Evolutionary conservation across 2,329 filamentous ascomycete species (phyloP).

Genomic region (Talaromyces sp.): DNA sequence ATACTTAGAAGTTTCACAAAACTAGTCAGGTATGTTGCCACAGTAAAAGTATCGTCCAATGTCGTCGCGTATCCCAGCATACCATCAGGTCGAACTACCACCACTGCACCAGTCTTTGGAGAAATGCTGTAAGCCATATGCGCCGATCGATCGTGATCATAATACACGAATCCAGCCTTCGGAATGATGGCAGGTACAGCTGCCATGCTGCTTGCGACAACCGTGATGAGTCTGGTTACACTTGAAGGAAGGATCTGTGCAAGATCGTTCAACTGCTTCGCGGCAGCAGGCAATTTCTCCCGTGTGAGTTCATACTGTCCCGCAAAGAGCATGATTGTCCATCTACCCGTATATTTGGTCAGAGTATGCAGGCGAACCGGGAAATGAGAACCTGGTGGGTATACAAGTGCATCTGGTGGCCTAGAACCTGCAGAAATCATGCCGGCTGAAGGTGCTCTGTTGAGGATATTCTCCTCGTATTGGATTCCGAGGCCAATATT

Average conservation of each 20-base stretch:
- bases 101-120: background rate
- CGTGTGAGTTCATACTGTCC: background rate
- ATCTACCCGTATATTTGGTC: background rate
- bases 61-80: background rate
- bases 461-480: background rate
- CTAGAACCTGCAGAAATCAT: background rate
- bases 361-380: background rate
- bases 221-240: background rate
- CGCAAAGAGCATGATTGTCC: background rate
- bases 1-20: background rate
- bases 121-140: background rate
- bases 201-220: background rate
- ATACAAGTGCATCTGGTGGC: background rate
- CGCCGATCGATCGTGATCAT: background rate
- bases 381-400: background rate
- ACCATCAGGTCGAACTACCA: background rate
- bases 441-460: background rate
- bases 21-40: background rate
- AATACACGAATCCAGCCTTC: background rate
- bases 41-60: background rate
- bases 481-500: background rate
- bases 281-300: background rate
- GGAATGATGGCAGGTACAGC: background rate
- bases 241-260: background rate
- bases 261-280: background rate